Base-by-base conservation (phyloP, 768 basidiomycete genomes). In the Termitomyces sp. region DNA sequence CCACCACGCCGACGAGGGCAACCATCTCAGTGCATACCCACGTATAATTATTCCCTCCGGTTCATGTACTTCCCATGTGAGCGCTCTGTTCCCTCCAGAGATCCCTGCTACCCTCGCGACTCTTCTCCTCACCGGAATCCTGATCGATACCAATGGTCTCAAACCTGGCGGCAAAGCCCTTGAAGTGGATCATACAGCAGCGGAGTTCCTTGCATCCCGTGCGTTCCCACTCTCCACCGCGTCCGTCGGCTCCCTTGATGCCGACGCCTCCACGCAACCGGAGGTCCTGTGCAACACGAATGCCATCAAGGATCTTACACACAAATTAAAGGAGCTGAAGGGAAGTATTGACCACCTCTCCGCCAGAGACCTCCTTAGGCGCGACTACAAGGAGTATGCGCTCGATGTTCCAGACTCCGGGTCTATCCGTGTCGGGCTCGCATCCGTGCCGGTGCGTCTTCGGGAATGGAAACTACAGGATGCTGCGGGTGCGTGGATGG, bases 301-400 rank as follows among this genome's bases (percentile, higher is more conserved):
- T 37, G 73, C 72, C 3, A 71, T 91, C 47, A 76, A 76, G 59
- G 71, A 72, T 0, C 76, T 92, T 14, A 74, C 79, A 8, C 45
- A 68, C 35, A 67, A 69, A 3, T 77, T 93, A 23, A 57, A 72
- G 49, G 62, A 64, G 2, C 82, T 82, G 71, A 99, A 98, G 67
- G 63, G 64, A 3, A 81, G 86, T 56, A 74, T 98, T 9, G 80
- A 82, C 1, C 79, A 84, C 59, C 77, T 98, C 17, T 74, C 73
- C 8, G 82, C 84, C 0, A 77, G 81, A 55, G 94, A 98, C 65
- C 81, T 98, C 19, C 79, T 99, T 5, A 79, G 93, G 12, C 76
- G 97, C n/a, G 97, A 99, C 72, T 99, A 94, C 77, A 98, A 99
- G 68, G 86, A 96, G 61, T 96, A 94, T 65, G 67, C 70, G 1